These are phyloP conservation scores for Plasmopara halstedii DNA, from an alignment of 352 stramenopile genomes.

Conservation along the genomic window DNA sequence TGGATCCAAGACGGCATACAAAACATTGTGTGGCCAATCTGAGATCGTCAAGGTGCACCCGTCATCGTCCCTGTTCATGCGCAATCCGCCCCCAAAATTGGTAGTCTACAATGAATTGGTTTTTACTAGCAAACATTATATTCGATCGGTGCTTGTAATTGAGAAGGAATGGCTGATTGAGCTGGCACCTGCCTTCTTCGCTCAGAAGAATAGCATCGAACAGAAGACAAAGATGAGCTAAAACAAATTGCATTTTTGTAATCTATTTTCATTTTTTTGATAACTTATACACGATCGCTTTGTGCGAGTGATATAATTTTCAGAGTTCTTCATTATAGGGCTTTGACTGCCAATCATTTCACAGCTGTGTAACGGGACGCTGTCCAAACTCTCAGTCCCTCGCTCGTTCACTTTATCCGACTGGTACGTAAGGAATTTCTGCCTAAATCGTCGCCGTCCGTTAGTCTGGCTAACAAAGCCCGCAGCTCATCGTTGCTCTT, in stretches of 20 bases:
- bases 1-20: slow-evolving; percentile 76
- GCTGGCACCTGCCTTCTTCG: slow-evolving; percentile 78
- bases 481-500: background rate
- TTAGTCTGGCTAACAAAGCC: background rate
- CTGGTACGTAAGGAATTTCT: slow-evolving; percentile 49
- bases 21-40: slow-evolving; percentile 76
- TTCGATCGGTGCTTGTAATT: slow-evolving; percentile 80
- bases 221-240: background rate
- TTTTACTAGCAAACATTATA: slow-evolving; percentile 89
- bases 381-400: slow-evolving; percentile 73
- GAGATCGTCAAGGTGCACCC: slow-evolving; percentile 86
- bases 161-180: slow-evolving; percentile 87
- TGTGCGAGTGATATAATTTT: slow-evolving; percentile 18
- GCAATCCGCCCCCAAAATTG: slow-evolving; percentile 79
- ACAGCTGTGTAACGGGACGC: slow-evolving; percentile 10
- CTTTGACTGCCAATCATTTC: slow-evolving; percentile 71
- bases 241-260: background rate
- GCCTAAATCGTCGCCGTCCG: slow-evolving; percentile 3
- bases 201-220: slow-evolving; percentile 31
- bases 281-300: too few relatives aligned
- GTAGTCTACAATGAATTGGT: slow-evolving; percentile 88
- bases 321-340: slow-evolving; percentile 21
- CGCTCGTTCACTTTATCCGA: slow-evolving; percentile 84
- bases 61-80: slow-evolving; percentile 84
- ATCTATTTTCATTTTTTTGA: too few relatives aligned